Evolutionary conservation across 176 grass and related monocot species (phyloP).

Genomic region (Rhynchospora breviuscula): DNA sequence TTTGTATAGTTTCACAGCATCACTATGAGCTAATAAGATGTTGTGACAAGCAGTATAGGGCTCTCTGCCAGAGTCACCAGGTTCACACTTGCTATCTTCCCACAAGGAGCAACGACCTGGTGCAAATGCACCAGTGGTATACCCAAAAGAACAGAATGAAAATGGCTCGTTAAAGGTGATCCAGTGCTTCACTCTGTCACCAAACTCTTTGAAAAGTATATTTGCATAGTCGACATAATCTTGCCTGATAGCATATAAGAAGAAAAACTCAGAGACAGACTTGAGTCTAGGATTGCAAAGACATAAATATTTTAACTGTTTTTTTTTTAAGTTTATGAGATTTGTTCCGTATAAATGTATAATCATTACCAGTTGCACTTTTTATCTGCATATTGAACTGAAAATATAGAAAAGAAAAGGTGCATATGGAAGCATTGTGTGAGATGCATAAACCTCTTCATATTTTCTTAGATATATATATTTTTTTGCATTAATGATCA

Average conservation of each 20-base stretch:
- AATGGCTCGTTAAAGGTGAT: slow-evolving; percentile 57
- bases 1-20: slow-evolving; percentile 42
- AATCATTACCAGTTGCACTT: background rate
- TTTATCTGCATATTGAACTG: background rate
- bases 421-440: background rate
- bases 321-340: background rate
- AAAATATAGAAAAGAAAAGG: background rate
- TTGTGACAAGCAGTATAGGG: slow-evolving; percentile 57
- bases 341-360: background rate
- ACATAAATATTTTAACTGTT: background rate
- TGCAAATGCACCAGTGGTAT: slow-evolving; percentile 28
- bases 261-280: background rate
- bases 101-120: slow-evolving; percentile 40
- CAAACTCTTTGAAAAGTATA: slow-evolving; percentile 63
- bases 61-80: slow-evolving; percentile 45
- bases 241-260: slow-evolving; percentile 33
- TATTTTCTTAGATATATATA: background rate
- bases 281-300: background rate
- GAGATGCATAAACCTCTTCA: background rate
- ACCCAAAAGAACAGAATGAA: slow-evolving; percentile 30
- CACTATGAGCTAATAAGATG: slow-evolving; percentile 44
- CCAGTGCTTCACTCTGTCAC: slow-evolving; percentile 77
- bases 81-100: slow-evolving; percentile 25
- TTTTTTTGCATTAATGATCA: background rate
- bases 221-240: slow-evolving; percentile 52